Base-by-base conservation (phyloP, 805 yeast species). In the Candida cerambycidarum region DNA sequence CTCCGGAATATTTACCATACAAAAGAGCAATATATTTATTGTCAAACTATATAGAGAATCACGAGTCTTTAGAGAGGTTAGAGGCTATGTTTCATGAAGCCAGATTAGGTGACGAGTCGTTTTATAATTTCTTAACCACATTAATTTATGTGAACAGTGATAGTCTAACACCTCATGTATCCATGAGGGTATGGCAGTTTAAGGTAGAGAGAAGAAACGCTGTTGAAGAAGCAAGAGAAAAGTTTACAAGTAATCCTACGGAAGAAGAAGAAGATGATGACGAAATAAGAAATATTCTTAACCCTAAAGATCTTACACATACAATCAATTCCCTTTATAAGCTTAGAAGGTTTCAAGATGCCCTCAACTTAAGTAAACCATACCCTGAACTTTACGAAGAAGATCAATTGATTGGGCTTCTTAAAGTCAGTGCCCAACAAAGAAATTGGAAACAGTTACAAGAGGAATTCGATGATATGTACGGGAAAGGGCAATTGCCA, bases 361-460 rank as follows among this genome's bases (percentile, higher is more conserved):
- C 58, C 2, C 24, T 59, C 10, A 51, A 56, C 1, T 42, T 69
- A 2, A 75, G 78, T 53, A 53, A 66, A 6, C 38, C 54, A 10
- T 44, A 66, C 47, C 69, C 74, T 0, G 42, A 55, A 1, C 61
- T 79, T 6, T 82, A 77, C 30, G 57, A 62, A 41, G 75, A 72
- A 34, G 58, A 58, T 13, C 84, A 77, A 46, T 72, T 72, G 35
- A 79, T 73, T 41, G 64, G 75, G 11, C 48, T 82, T 16, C 62
- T 82, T 33, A 51, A 62, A 10, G 67, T 80, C 0, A 67, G 76
- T 46, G 76, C 79, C 9, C 54, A 61, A 31, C 53, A 63, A 15
- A 61, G 67, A 29, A 71, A 77, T 47, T 84, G 87, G 86, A 59
- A 59, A 15, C 61, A 71, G 6, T 61, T 85, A 44, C 83, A 80